Evolutionary conservation across 495 filamentous ascomycete genomes (phyloP), one percentile per base, ranked within the genome.

Genomic region (Aspergillus diversus): DNA sequence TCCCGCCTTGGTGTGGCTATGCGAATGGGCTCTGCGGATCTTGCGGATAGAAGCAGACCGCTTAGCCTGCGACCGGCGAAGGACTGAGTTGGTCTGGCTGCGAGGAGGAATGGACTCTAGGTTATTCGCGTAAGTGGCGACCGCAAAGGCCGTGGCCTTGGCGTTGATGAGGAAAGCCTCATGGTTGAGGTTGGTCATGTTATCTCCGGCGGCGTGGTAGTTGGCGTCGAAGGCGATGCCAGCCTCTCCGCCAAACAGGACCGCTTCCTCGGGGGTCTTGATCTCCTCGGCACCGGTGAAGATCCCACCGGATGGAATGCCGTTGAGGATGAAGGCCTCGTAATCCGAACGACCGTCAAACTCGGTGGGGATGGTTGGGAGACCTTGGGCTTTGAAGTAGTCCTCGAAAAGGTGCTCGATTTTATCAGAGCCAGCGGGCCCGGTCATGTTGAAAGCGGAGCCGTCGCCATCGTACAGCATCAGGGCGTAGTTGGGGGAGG

Each of bases 401-500:
- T 83, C 67, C 67, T 88, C 77, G 68, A 91, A 91, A 63, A 88
- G 71, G 34, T 78, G 69, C 76, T 92, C 87, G 50, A 86, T 86
- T 52, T 84, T 71, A 37, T 79, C 89, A 42, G 85, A 89, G 0
- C 89, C 89, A 0, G 83, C 60, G 0, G 90, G 88, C 8, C 87
- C 89, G 12, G 80, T 81, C 32, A 80, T 59, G 75, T 87, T 86
- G 77, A 85, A 91, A 16, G 81, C 68, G 52, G 69, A 75, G 48
- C 89, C 89, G 64, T 90, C 87, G 48, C 89, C 89, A 70, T 92
- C 90, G 70, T 90, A 91, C 71, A 90, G 81, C 68, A 82, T 84
- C 67, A 85, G 81, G 15, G 83, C 78, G 67, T 85, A 91, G 78
- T 92, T 91, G 49, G 89, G 89, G 15, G 80, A 85, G 48, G 89